Base-by-base conservation (phyloP, 2,329 filamentous ascomycete species). In the Chaetomiaceae sp. region DNA sequence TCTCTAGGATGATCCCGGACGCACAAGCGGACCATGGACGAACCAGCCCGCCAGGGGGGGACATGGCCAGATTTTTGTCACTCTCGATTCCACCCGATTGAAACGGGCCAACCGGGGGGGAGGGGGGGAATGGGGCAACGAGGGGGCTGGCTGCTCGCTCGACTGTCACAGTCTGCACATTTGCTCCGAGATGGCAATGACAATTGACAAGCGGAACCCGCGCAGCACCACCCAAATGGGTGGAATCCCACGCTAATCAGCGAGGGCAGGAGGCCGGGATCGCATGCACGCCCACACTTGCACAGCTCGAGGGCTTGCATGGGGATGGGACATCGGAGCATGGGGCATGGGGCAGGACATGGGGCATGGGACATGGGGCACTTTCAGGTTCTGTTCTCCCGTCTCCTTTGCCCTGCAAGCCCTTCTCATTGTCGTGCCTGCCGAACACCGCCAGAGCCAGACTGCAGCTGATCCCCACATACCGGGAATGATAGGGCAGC, bases 1-100 rank as follows among this genome's bases (percentile, higher is more conserved):
- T 44, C 17, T 25, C 46, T 27, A 27, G 46, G 53, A 46, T 52
- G 38, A 31, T 43, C 53, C 49, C 53, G 25, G 45, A 49, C 35
- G 17, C 14, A 21, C 19, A 20, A 39, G 33, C 17, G 27, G 48
- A 34, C 20, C 41, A 34, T n/a, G 41, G 45, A 50, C 25, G 53
- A 48, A 48, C 48, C 40, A 43, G 20, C 37, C 25, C n/a, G 34
- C 25, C n/a, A 34, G 23, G 37, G 41, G 33, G 37, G n/a, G n/a
- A n/a, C 14, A 20, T 10, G 16, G 27, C 19, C 25, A 52, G 42
- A 51, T 31, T 47, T 38, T 46, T 27, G 30, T 37, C 31, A 35
- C 33, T 21, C 20, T 23, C 23, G 35, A 53, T 33, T 27, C 43
- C 50, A 48, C 43, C 44, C 37, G 31, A 45, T 27, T 51, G 54